Base-by-base conservation (phyloP, 2,329 filamentous ascomycete species). In the Diplodia scrobiculata region DNA sequence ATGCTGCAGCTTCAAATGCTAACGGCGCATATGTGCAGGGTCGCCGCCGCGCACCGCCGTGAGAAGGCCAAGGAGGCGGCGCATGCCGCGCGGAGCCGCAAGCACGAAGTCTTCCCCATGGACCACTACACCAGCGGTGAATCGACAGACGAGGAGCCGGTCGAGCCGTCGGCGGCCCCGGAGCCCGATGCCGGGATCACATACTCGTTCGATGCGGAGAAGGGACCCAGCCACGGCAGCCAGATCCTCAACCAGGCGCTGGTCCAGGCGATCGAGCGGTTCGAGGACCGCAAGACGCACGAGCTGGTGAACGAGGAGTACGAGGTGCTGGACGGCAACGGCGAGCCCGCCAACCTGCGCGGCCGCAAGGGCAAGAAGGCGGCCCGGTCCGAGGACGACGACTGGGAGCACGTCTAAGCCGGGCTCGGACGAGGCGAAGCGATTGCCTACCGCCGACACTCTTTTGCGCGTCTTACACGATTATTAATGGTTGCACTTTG, bases 261-360 rank as follows among this genome's bases (percentile, higher is more conserved):
- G 38, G 81, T 79, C 65, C 82, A 85, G 74, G 86, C 86, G 1
- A 82, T 87, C 48, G 82, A 86, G 78, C 82, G 81, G 69, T 88
- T 82, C 72, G 85, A 88, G 76, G 83, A 82, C 68, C 82, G 82
- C 71, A 83, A 86, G 76, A 87, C 84, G 1, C 84, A 86, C 75
- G 85, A 86, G 76, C 74, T 88, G 55, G 82, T 86, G 73, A 84
- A 83, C 77, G 80, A 81, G 66, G 85, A 87, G 76, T 88, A 87
- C 70, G 85, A 87, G 72, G 80, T 79, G 70, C 82, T 79, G 70
- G 81, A 81, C 63, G 69, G 72, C 17, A 72, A 79, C 38, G 77
- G 78, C 67, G 79, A 79, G 70, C 72, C 75, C 17, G 76, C 76
- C 19, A 51, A 19, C 17, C 11, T 13, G 10, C 45, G 53, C 29